A percentile compares a stretch with the other conserved stretches of the same genome.
These are phyloP conservation scores for Bolboschoenoplectus hybrid DNA, from an alignment of 202 grass and related monocot genomes.

Conservation along the genomic window DNA sequence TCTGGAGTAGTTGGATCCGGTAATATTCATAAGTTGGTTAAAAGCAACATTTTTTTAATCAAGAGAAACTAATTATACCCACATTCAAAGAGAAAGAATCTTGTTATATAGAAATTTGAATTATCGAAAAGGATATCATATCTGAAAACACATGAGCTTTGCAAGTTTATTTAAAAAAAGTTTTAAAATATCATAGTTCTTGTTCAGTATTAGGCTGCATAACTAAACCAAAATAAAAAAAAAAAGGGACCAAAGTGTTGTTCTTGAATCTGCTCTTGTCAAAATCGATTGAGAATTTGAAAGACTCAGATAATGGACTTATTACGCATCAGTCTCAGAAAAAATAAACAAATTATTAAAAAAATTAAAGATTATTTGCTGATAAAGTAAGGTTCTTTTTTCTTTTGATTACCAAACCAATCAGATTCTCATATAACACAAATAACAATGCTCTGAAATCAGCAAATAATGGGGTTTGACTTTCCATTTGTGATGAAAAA, in stretches of 20 bases:
- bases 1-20: background rate
- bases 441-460: background rate
- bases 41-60: background rate
- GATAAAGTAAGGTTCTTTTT: background rate
- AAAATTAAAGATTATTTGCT: background rate
- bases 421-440: slow-evolving; percentile 9
- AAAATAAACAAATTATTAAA: background rate
- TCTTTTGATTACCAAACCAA: background rate
- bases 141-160: background rate
- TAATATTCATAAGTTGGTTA: background rate
- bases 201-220: background rate
- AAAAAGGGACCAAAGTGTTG: background rate
- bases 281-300: slow-evolving; percentile 6
- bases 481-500: background rate
- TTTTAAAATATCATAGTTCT: background rate
- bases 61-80: background rate
- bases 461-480: background rate
- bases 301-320: background rate
- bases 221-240: background rate
- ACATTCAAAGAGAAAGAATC: background rate
- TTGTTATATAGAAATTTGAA: background rate
- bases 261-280: background rate
- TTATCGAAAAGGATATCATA: background rate
- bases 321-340: background rate
- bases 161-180: background rate